Evolutionary conservation across 257 asterid species (phyloP).

Genomic region (Ophiorrhiza pumila): DNA sequence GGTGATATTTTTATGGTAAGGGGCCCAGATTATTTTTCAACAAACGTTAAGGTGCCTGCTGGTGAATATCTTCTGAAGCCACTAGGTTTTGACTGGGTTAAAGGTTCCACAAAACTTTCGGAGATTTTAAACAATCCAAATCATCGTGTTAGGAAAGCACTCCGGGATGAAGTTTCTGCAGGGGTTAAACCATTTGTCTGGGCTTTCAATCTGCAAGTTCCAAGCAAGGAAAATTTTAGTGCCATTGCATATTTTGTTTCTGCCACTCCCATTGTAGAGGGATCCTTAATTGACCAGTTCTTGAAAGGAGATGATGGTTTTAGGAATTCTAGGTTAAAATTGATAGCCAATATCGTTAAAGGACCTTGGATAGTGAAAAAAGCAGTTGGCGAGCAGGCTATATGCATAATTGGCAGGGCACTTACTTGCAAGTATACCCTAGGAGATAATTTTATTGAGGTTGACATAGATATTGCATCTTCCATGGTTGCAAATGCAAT

Average conservation of each 20-base stretch:
- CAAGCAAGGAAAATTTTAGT: conserved; percentile 71
- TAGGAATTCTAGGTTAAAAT: conserved; percentile 54
- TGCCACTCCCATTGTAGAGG: conserved; percentile 35
- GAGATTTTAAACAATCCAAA: conserved; percentile 52
- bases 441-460: conserved; percentile 63
- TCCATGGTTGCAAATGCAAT: conserved; percentile 81
- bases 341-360: conserved; percentile 63
- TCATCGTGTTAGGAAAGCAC: conserved; percentile 55
- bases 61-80: conserved; percentile 74
- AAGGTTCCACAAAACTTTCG: conserved; percentile 67
- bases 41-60: conserved; percentile 58
- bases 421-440: conserved; percentile 50
- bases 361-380: conserved; percentile 90
- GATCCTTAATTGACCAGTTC: conserved; percentile 56
- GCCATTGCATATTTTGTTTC: conserved; percentile 65
- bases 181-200: conserved; percentile 61
- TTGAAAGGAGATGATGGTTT: conserved; percentile 56
- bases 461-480: conserved; percentile 76
- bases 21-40: conserved; percentile 65
- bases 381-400: conserved; percentile 88
- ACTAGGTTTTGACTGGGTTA: conserved; percentile 85
- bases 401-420: conserved; percentile 60
- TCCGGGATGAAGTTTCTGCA: conserved; percentile 40
- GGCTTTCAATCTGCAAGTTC: conserved; percentile 87
- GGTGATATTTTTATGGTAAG: conserved; percentile 68